phyloP scores from a whole-genome alignment of 768 basidiomycete genomes.

The Mrakia blollopis region DNA sequence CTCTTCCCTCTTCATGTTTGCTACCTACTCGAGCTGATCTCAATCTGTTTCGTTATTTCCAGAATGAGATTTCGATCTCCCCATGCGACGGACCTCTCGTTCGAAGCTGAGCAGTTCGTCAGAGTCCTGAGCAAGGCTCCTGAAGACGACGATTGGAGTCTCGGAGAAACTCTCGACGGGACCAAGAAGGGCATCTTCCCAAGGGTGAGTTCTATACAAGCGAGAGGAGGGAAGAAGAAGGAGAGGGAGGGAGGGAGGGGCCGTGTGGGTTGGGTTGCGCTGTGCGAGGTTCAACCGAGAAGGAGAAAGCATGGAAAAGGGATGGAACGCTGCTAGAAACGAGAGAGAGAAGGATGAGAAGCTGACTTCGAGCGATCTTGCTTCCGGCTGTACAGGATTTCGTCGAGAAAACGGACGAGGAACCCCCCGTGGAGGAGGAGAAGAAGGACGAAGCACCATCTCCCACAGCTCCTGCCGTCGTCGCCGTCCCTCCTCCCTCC shows the following conservation, averaged over 20 bases:
- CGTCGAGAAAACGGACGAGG: slow-evolving; percentile 17
- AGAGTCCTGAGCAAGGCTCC: slow-evolving; percentile 4
- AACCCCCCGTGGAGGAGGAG: not conserved
- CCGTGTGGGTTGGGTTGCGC: not conserved
- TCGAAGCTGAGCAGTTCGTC: slow-evolving; percentile 11
- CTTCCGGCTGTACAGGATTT: not conserved
- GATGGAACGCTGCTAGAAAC: not conserved
- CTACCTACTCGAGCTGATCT: not conserved
- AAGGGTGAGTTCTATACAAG: slow-evolving; percentile 9
- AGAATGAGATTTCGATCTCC: not conserved
- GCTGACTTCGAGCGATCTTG: not conserved
- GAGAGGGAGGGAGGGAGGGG: not conserved
- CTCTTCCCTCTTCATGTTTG: not conserved
- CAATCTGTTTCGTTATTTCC: not conserved
- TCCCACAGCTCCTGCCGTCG: slow-evolving; percentile 6
- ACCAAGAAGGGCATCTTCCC: slow-evolving; percentile 8
- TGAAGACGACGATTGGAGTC: not conserved
- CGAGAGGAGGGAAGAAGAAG: not conserved
- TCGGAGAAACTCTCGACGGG: slow-evolving; percentile 13
- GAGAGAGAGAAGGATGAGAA: not conserved
- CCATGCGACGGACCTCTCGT: slow-evolving; percentile 18
- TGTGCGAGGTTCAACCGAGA: not conserved
- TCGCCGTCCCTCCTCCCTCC: too few species aligned
- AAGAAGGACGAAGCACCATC: not conserved
- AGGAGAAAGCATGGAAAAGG: too few species aligned